Conservation (phyloP, 139 green algal species). For the Ettlia oleoabundans region DNA sequence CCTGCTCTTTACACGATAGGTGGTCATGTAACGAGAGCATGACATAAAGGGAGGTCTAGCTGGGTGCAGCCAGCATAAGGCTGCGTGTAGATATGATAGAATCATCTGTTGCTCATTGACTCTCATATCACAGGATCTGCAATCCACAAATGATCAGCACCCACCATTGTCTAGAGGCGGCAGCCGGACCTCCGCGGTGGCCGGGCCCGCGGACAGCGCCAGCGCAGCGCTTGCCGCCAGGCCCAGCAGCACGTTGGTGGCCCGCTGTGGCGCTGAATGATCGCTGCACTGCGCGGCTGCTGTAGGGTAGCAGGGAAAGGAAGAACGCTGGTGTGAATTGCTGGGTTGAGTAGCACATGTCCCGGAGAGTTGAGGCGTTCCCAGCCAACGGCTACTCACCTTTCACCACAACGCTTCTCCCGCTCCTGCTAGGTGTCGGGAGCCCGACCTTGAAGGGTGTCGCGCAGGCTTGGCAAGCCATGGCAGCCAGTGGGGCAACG, state of each 20-base stretch:
- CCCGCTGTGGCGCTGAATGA: background rate
- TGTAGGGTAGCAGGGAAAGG: background rate
- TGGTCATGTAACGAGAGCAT: no score
- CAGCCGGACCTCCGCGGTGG: conserved; percentile 68
- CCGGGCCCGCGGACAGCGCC: conserved; percentile 32
- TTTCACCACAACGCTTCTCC: background rate
- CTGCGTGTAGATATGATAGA: no score
- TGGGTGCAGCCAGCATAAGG: no score
- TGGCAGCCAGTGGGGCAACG: no score
- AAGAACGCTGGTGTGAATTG: background rate
- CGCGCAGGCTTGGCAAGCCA: no score
- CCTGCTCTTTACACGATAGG: no score
- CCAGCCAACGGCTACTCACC: conserved; percentile 3
- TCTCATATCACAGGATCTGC: no score
- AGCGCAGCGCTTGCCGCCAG: conserved; percentile 27
- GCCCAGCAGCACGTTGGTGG: conserved; percentile 4
- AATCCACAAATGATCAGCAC: background rate
- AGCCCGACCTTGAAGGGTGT: background rate
- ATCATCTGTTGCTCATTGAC: no score
- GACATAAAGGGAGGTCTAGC: no score
- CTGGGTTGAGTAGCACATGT: no score
- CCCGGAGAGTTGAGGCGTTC: no score
- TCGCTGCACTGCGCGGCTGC: background rate
- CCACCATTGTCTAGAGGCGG: conserved; percentile 72
- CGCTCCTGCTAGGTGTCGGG: background rate